Evolutionary conservation across 768 basidiomycete species (phyloP).

Genomic region (Phaeotremella fagi): DNA sequence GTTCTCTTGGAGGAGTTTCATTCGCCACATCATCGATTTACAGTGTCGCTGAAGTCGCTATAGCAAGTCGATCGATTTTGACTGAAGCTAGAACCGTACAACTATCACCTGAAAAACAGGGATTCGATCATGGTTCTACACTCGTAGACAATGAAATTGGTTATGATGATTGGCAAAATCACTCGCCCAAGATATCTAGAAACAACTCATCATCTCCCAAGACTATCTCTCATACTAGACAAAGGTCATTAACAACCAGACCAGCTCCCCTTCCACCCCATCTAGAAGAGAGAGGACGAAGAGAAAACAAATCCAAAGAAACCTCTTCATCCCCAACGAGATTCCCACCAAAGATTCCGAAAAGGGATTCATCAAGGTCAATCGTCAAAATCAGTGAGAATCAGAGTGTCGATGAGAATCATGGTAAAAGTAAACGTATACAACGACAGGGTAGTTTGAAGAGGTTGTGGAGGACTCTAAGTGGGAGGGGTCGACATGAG

Average conservation of each 20-base stretch:
- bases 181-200: background rate
- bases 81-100: conserved; percentile 4
- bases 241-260: background rate
- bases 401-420: background rate
- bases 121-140: background rate
- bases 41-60: conserved; percentile 17
- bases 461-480: conserved; percentile 7
- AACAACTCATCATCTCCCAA: background rate
- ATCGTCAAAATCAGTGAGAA: background rate
- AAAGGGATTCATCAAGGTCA: background rate
- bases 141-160: background rate
- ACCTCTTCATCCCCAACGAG: background rate
- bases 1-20: conserved; percentile 14
- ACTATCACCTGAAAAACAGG: background rate
- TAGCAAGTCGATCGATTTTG: conserved; percentile 4
- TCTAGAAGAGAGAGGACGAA: background rate
- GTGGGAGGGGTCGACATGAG: conserved; percentile 1
- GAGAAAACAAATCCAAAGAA: background rate
- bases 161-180: background rate
- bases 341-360: background rate
- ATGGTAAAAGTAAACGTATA: conserved; percentile 1
- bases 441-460: conserved; percentile 8
- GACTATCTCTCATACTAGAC: background rate
- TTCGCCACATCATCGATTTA: conserved; percentile 12
- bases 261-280: conserved; percentile 5